Conservation (phyloP, 2,329 filamentous ascomycete genomes). For the Coniochaeta sp. region DNA sequence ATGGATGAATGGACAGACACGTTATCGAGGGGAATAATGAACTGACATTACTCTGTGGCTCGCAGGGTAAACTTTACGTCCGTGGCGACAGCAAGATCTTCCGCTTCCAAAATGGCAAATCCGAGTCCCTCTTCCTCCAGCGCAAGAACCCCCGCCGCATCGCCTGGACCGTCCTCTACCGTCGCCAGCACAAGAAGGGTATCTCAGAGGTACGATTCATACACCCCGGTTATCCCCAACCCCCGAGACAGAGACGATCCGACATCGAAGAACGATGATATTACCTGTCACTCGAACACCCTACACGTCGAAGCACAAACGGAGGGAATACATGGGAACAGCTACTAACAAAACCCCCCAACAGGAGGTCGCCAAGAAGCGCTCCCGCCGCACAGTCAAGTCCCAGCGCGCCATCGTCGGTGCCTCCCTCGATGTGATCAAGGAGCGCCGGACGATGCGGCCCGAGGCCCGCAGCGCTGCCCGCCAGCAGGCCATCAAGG, state of each 20-base stretch:
- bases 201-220: constrained; percentile 90
- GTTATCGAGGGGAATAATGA: constrained; percentile 3
- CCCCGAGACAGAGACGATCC: background rate
- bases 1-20: background rate
- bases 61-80: constrained; percentile 98
- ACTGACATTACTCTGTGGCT: constrained; percentile 19
- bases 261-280: too few species aligned
- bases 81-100: constrained; percentile 99
- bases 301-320: too few species aligned
- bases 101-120: constrained; percentile 99
- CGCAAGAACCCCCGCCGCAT: constrained; percentile 99
- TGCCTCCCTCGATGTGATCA: constrained; percentile 99
- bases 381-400: constrained; percentile 96
- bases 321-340: constrained; percentile 2
- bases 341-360: constrained; percentile 34
- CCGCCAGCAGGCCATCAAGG: constrained; percentile 85
- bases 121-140: constrained; percentile 99
- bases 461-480: constrained; percentile 93
- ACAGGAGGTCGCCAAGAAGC: constrained; percentile 99
- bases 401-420: constrained; percentile 97
- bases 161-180: constrained; percentile 96
- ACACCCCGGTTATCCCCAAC: constrained; percentile 4
- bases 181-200: constrained; percentile 99
- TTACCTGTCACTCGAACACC: too few species aligned
- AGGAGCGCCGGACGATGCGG: constrained; percentile 92